Evolutionary conservation across 2,329 filamentous ascomycete species (phyloP), one percentile per base, ranked within the genome.

Genomic region (Ophiocordyceps australis): DNA sequence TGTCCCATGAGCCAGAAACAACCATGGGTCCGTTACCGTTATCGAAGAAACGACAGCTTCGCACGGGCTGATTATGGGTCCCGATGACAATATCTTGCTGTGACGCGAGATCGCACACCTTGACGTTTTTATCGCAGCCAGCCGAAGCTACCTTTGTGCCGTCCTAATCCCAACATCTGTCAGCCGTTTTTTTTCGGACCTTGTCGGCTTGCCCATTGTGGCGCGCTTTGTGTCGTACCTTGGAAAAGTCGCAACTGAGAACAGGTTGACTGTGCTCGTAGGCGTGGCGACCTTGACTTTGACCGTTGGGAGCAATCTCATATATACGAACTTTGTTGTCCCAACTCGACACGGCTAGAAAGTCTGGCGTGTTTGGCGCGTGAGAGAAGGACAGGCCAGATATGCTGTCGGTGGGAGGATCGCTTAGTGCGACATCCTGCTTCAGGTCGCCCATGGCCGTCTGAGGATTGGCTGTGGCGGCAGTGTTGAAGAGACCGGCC

Each of bases 291-390:
- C 82, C 83, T 46, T 82, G 71, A 43, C 78, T 86, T 45, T 78
- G 68, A 22, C 83, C 82, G 37, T 71, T 71, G 29, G 54, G 55
- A 36, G 75, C 71, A 46, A 95, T 82, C 51, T 95, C 82, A 56
- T 95, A 98, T 46, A 98, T 86, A 44, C 85, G 77, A 35, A 95
- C 82, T 50, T 93, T 92, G 59, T 91, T 92, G 55, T 98, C 89
- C 89, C 89, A 98, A 40, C 82, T 93, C 24, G 82, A 62, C 19
- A 94, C 80, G 14, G 86, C 83, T 12, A 98, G 63, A 46, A 91
- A 78, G 41, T 95, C 82, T 42, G 49, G 46, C 23, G 41, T 50
- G 42, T 46, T 59, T 43, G 33, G 55, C 43, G 43, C 62, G 43
- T 76, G 71, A 10, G 77, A 85, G 57, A 94, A 98, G 25, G 71